These are phyloP conservation scores for Saccharum spontaneum DNA, from an alignment of 176 grass and related monocot genomes.

Conservation along the genomic window DNA sequence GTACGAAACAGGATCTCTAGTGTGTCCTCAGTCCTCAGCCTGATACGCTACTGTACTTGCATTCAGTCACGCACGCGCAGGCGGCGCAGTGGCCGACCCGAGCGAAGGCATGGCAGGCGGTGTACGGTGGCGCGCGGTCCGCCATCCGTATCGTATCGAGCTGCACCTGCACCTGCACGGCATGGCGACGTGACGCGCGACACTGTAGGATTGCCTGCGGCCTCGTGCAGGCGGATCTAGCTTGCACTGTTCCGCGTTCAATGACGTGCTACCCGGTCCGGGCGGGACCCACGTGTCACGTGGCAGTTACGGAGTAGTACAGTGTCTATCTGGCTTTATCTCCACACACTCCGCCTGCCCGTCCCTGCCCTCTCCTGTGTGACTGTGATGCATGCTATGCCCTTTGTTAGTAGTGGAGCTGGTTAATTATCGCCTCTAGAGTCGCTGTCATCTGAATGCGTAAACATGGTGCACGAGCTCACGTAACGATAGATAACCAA, in stretches of 20 bases:
- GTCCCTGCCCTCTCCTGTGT: too few relatives aligned
- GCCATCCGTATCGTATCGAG: too few relatives aligned
- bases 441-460: too few relatives aligned
- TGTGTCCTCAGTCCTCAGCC: too few relatives aligned
- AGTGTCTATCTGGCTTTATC: neutral
- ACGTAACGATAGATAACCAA: too few relatives aligned
- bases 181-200: neutral
- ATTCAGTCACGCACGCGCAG: neutral
- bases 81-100: too few relatives aligned
- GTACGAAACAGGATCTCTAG: too few relatives aligned
- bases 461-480: too few relatives aligned
- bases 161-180: neutral
- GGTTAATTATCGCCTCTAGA: too few relatives aligned
- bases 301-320: neutral
- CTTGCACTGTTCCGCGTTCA: neutral
- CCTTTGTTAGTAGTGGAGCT: too few relatives aligned
- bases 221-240: neutral
- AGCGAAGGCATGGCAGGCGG: neutral
- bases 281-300: neutral
- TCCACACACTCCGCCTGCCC: too few relatives aligned
- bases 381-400: too few relatives aligned
- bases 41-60: neutral
- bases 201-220: slow-evolving; percentile 5
- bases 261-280: neutral
- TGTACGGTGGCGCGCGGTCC: neutral